Conservation (phyloP, 139 green algal species). For the Edaphochlamys debaryana region DNA sequence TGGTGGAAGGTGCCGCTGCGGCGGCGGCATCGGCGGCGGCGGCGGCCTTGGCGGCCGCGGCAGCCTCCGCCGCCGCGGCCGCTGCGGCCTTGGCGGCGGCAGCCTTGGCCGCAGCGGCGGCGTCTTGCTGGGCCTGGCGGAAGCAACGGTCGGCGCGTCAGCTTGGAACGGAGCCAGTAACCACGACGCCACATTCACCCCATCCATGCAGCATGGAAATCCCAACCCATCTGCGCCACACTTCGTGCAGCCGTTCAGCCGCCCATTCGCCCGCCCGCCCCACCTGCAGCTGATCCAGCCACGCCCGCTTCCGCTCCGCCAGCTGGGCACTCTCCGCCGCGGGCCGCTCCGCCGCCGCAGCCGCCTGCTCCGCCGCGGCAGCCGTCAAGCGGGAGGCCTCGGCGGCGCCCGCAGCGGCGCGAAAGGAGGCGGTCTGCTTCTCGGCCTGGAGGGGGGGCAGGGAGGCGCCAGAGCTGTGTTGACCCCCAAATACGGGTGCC, state of each 20-base stretch:
- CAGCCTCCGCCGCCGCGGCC: neutral
- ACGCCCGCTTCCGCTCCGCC: neutral
- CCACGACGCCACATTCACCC: no score
- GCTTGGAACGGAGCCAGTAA: neutral
- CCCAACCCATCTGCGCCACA: no score
- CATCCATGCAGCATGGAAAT: no score
- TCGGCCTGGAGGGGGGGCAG: neutral
- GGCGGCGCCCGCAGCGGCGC: no score
- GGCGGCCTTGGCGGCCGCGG: neutral
- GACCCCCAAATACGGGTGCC: no score
- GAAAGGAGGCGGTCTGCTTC: neutral
- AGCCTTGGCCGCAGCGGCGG: no score
- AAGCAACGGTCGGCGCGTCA: neutral
- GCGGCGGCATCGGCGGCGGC: neutral
- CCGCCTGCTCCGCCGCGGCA: no score
- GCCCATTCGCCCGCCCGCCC: neutral
- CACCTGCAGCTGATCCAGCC: conserved; percentile 19
- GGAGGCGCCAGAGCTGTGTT: no score
- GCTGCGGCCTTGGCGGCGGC: neutral
- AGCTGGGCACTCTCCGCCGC: neutral
- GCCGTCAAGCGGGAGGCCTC: neutral
- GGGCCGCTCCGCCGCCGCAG: neutral
- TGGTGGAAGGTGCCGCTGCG: neutral
- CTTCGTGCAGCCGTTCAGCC: no score
- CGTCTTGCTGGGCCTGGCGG: conserved; percentile 9